Percentiles rank a stretch among this genome's conserved stretches.
Evolutionary conservation across 1,139 yeast genomes (phyloP).

Genomic region (Pichia sp.): DNA sequence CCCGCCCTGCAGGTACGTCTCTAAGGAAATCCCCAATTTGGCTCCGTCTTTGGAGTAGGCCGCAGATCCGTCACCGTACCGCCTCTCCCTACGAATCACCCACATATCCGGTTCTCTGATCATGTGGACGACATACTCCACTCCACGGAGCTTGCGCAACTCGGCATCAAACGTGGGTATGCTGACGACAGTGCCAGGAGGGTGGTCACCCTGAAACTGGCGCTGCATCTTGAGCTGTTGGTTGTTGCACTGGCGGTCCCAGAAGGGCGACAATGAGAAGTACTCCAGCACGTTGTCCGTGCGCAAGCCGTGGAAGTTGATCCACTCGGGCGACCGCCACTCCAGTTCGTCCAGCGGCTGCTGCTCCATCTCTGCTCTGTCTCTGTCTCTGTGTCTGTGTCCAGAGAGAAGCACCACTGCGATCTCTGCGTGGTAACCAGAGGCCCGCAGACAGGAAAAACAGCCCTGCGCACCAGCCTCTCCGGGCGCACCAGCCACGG

Average conservation of each 20-base stretch:
- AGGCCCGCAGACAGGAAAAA: too few relatives aligned
- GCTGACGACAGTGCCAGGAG: neutral
- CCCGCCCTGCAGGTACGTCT: neutral
- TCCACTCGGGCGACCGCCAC: constrained; percentile 98
- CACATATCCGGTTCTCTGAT: constrained; percentile 87
- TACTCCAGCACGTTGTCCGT: constrained; percentile 90
- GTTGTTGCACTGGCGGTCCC: constrained; percentile 87
- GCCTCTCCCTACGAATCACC: constrained; percentile 76
- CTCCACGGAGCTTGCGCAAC: constrained; percentile 71
- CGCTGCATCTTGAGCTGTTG: constrained; percentile 94
- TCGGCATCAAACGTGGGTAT: constrained; percentile 29
- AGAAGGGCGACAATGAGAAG: constrained; percentile 89
- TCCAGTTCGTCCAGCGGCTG: constrained; percentile 86
- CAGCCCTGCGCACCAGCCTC: too few relatives aligned
- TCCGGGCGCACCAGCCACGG: too few relatives aligned
- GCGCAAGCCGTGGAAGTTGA: constrained; percentile 76
- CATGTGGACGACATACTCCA: constrained; percentile 71
- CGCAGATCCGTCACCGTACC: constrained; percentile 28
- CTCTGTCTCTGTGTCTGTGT: too few relatives aligned
- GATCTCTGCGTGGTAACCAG: too few relatives aligned
- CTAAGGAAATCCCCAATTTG: neutral
- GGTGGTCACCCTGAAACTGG: constrained; percentile 33
- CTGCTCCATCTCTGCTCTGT: too few relatives aligned
- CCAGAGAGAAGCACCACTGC: too few relatives aligned
- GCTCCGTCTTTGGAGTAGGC: neutral